phyloP scores from a whole-genome alignment of 2,329 filamentous ascomycete genomes.

The Sarocladiaceae sp. region DNA sequence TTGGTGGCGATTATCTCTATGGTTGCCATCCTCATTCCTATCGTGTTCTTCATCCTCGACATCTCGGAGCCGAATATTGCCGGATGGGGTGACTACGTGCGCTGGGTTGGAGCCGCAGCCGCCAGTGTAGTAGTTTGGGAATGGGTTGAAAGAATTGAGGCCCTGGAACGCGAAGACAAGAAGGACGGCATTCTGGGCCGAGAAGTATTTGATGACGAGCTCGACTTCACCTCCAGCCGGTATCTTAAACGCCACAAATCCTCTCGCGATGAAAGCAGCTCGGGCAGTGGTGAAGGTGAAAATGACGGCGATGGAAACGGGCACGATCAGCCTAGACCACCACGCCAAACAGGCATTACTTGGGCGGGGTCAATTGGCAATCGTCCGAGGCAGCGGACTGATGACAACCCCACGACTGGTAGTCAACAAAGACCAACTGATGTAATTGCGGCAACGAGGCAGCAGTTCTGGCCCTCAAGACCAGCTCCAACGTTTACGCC shows the following conservation, averaged over 20 bases:
- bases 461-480: conserved; percentile 51
- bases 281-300: conserved; percentile 21
- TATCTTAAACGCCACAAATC: background rate
- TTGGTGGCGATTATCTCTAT: conserved; percentile 76
- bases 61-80: conserved; percentile 81
- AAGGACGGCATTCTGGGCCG: conserved; percentile 88
- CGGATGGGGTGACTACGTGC: conserved; percentile 91
- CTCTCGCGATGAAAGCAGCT: background rate
- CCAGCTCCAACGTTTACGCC: conserved; percentile 52
- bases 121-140: conserved; percentile 98
- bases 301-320: conserved; percentile 23
- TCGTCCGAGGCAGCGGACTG: background rate
- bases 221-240: conserved; percentile 4
- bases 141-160: conserved; percentile 94
- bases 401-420: background rate
- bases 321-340: background rate
- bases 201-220: conserved; percentile 73
- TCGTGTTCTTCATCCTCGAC: conserved; percentile 91
- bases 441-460: conserved; percentile 26
- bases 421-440: background rate
- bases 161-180: conserved; percentile 85
- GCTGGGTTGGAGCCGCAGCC: conserved; percentile 93
- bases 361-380: conserved; percentile 4
- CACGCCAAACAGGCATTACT: background rate
- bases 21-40: conserved; percentile 77